Conservation (phyloP, 306 rosid species). For the Delonix regia region DNA sequence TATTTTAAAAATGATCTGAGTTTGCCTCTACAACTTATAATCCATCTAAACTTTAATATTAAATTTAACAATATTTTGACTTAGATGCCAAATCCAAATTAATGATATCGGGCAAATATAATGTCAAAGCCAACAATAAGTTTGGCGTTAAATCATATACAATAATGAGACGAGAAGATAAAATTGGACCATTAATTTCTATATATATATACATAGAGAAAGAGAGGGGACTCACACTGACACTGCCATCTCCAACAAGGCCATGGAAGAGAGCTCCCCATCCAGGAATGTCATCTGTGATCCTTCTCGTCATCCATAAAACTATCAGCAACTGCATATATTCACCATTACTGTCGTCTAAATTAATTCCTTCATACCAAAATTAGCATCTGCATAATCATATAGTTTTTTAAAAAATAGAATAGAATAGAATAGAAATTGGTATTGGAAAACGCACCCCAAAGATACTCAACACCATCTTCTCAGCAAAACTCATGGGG, state of each 20-base stretch:
- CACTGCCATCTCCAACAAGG: constrained; percentile 86
- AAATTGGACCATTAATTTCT: too few species aligned
- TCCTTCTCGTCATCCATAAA: constrained; percentile 92
- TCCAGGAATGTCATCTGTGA: constrained; percentile 87
- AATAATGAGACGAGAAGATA: too few species aligned
- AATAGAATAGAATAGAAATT: neutral
- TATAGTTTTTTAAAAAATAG: neutral
- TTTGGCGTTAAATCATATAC: too few species aligned
- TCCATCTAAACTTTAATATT: too few species aligned
- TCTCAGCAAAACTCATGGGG: constrained; percentile 88
- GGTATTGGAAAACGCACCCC: constrained; percentile 50
- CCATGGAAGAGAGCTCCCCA: constrained; percentile 86
- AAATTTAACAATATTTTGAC: too few species aligned
- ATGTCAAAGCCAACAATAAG: too few species aligned
- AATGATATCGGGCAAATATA: too few species aligned
- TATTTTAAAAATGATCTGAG: too few species aligned
- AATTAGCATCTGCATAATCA: neutral
- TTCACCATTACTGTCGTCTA: neutral
- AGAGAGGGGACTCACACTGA: constrained; percentile 60
- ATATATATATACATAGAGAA: too few species aligned
- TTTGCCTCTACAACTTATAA: too few species aligned
- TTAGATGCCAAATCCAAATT: too few species aligned
- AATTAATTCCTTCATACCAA: neutral
- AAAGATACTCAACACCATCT: constrained; percentile 73
- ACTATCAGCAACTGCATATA: constrained; percentile 61